Conservation (phyloP, 805 yeast genomes). For the Saccharomyces eubayanus region DNA sequence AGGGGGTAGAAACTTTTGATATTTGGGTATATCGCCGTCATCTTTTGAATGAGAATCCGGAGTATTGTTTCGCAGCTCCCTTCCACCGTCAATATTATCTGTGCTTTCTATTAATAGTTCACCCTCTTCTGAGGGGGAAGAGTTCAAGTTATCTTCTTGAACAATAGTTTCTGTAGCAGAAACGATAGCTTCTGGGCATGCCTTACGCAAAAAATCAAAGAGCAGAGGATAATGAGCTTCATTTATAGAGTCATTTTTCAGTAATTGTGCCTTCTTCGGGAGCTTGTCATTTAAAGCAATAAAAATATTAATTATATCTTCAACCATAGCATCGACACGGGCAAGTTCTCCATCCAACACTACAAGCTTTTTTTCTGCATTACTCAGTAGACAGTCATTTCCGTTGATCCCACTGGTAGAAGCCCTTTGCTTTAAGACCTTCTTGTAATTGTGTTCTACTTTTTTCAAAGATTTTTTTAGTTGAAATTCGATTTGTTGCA, state of each 20-base stretch:
- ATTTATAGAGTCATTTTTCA: conserved; percentile 33
- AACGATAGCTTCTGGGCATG: conserved; percentile 10
- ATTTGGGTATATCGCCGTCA: not conserved
- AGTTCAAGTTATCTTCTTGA: conserved; percentile 1
- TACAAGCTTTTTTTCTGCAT: not conserved
- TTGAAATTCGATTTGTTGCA: conserved; percentile 18
- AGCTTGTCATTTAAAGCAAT: conserved; percentile 31
- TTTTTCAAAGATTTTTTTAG: conserved; percentile 17
- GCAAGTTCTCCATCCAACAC: conserved; percentile 6
- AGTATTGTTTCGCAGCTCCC: conserved; percentile 1
- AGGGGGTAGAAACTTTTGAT: conserved; percentile 6
- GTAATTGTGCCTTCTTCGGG: conserved; percentile 32
- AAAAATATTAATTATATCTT: conserved; percentile 17
- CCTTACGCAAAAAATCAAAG: conserved; percentile 22
- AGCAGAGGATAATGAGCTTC: conserved; percentile 38
- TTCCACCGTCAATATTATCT: not conserved
- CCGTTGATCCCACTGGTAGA: not conserved
- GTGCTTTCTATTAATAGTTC: not conserved
- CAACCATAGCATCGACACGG: conserved; percentile 8
- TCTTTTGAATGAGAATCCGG: not conserved
- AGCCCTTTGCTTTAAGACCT: conserved; percentile 8
- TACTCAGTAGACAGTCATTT: conserved; percentile 7
- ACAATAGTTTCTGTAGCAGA: conserved; percentile 9
- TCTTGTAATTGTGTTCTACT: conserved; percentile 16
- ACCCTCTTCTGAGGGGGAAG: not conserved